Evolutionary conservation across 768 basidiomycete genomes (phyloP), one percentile per base, ranked within the genome.

Genomic region (Kwoniella mangroviensis): DNA sequence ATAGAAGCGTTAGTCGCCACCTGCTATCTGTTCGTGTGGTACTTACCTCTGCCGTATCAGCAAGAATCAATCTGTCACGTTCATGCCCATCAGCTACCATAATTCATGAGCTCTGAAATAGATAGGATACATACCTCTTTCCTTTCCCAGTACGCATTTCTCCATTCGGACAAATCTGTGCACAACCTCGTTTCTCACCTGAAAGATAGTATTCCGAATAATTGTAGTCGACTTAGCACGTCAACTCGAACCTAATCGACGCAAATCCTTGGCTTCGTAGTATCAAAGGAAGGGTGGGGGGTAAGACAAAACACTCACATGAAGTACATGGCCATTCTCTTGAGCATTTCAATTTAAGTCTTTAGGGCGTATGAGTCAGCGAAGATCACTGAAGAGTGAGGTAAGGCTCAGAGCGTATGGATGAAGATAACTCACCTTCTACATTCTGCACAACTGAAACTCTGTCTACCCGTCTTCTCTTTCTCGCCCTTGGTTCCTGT

Each of bases 401-500:
- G 34, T 7, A 34, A 34, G 34, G 34, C 34, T 34, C 34, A 34
- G 34, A 34, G 34, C 34, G 6, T 34, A 7, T 7, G 34, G 34
- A 34, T 34, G 34, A 7, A 34, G 34, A 34, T 34, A 7, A 67
- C 76, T 72, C 67, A 79, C 78, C 78, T 56, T 55, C 75, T 53
- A 71, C 81, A 82, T 64, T 82, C 81, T 22, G 79, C 79, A 73
- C 81, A 82, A 64, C 81, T 82, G 69, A 75, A 77, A 52, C 75
- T 78, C 67, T 73, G 77, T 51, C 72, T 73, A 5, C 69, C 69
- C 1, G 56, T 65, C 58, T 65, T 69, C 62, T 69, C 68, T 43
- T 69, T 69, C 40, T 69, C 68, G 6, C 40, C 54, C 24, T 68
- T 68, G 13, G 17, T 49, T 17, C 64, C 64, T 17, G 43, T 65